Percentiles rank a stretch among this genome's conserved stretches.
Evolutionary conservation across 192 early-diverging fungal genomes (phyloP).

Genomic region (Entomortierella chlamydospora): DNA sequence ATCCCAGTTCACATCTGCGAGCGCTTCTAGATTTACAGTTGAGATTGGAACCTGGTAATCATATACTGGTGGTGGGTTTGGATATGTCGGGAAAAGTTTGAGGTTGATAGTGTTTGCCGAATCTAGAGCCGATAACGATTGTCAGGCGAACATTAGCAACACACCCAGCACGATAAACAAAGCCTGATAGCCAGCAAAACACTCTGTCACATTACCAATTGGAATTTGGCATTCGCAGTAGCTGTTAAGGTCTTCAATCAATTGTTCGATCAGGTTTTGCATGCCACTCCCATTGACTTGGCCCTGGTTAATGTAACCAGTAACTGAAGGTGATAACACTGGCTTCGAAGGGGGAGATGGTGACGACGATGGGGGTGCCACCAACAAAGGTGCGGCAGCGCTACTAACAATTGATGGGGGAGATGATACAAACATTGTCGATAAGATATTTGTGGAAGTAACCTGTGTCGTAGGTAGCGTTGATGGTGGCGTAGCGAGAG

Average conservation of each 20-base stretch:
- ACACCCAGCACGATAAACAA: too few relatives aligned
- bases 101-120: slow-evolving; percentile 83
- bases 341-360: slow-evolving; percentile 17
- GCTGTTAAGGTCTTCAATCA: slow-evolving; percentile 87
- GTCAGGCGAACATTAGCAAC: too few relatives aligned
- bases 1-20: slow-evolving; percentile 91
- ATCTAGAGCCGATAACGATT: slow-evolving; percentile 66
- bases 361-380: slow-evolving; percentile 33
- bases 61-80: slow-evolving; percentile 77
- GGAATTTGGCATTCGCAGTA: slow-evolving; percentile 90
- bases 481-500: not conserved
- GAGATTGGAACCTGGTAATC: slow-evolving; percentile 89
- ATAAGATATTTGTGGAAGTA: slow-evolving; percentile 3
- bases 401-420: slow-evolving; percentile 20
- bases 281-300: slow-evolving; percentile 55
- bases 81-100: slow-evolving; percentile 86
- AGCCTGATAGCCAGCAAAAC: not conserved
- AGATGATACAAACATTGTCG: slow-evolving; percentile 16
- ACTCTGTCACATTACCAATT: slow-evolving; percentile 67
- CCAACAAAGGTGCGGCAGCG: slow-evolving; percentile 20
- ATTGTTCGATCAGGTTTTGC: slow-evolving; percentile 84
- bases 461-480: not conserved
- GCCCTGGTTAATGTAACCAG: not conserved
- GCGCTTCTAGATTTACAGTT: slow-evolving; percentile 71
- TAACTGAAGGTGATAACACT: not conserved